Evolutionary conservation across 352 stramenopile genomes (phyloP).

Genomic region (Globisporangium rhizosaccharum): DNA sequence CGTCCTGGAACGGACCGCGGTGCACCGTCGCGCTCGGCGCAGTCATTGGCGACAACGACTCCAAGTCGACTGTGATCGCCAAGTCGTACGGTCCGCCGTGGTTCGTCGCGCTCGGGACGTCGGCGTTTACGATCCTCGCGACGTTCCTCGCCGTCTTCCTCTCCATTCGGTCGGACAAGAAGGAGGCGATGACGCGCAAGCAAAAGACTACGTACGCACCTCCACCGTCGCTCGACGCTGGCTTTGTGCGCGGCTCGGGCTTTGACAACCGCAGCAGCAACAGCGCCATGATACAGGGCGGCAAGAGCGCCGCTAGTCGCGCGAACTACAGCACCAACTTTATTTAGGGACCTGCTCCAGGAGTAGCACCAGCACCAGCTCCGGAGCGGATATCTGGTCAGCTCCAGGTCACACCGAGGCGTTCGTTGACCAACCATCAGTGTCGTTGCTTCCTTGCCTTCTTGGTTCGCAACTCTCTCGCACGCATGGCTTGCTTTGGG

Average conservation of each 20-base stretch:
- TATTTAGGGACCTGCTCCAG: slow-evolving; percentile 9
- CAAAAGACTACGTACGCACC: slow-evolving; percentile 8
- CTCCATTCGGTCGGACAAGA: slow-evolving; percentile 9
- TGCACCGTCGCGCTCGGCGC: slow-evolving; percentile 23
- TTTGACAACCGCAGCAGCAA: slow-evolving; percentile 11
- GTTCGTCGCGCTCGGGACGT: slow-evolving; percentile 4
- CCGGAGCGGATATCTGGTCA: no score
- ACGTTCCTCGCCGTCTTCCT: slow-evolving; percentile 7
- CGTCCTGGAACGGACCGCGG: slow-evolving; percentile 40
- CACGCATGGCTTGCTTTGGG: no score
- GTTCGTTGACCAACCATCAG: no score
- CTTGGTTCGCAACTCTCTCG: no score
- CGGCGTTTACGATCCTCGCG: slow-evolving; percentile 3
- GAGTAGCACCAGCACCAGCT: no score
- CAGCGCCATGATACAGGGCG: no score
- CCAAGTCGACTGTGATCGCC: slow-evolving; percentile 1
- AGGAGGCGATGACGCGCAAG: slow-evolving; percentile 14
- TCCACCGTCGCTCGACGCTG: slow-evolving; percentile 12
- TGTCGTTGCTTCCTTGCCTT: no score
- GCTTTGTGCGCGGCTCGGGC: slow-evolving; percentile 15
- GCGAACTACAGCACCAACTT: slow-evolving; percentile 39
- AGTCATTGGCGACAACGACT: background rate
- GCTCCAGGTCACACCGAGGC: no score
- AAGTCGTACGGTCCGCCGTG: slow-evolving; percentile 13
- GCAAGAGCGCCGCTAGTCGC: slow-evolving; percentile 12